Percentiles rank a stretch among this genome's conserved stretches.
Evolutionary conservation across 2,329 filamentous ascomycete genomes (phyloP).

Genomic region (Macroventuria anomochaeta): DNA sequence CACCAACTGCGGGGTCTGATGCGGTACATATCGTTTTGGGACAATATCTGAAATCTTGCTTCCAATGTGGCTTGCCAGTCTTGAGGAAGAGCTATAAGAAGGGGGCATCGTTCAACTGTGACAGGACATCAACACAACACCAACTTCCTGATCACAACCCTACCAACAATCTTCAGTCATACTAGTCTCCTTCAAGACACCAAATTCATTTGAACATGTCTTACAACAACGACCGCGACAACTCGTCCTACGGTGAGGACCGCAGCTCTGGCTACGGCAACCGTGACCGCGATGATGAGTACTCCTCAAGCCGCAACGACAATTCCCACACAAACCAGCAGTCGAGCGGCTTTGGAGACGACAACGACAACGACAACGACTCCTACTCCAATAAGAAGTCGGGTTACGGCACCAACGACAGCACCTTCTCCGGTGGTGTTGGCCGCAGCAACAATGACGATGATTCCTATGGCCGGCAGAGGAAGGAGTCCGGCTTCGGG

Average conservation of each 20-base stretch:
- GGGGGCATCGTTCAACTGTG: neutral
- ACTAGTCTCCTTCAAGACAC: neutral
- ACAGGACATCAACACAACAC: neutral
- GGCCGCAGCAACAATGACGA: slow-evolving; percentile 10
- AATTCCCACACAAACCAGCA: slow-evolving; percentile 16
- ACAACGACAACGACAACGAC: slow-evolving; percentile 10
- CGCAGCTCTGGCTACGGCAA: slow-evolving; percentile 26
- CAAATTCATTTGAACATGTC: slow-evolving; percentile 24
- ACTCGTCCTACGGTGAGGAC: slow-evolving; percentile 23
- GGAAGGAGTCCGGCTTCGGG: slow-evolving; percentile 10
- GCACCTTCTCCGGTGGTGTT: slow-evolving; percentile 5
- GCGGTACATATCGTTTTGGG: neutral
- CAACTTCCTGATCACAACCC: neutral
- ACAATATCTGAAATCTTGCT: neutral
- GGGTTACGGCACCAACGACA: slow-evolving; percentile 6
- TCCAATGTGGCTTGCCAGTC: neutral
- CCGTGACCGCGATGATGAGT: slow-evolving; percentile 20
- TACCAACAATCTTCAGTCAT: neutral
- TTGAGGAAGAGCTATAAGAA: slow-evolving; percentile 5
- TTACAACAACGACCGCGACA: slow-evolving; percentile 35
- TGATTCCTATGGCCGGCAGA: slow-evolving; percentile 1
- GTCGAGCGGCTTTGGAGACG: slow-evolving; percentile 4
- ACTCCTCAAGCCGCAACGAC: slow-evolving; percentile 24
- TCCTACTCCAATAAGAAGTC: slow-evolving; percentile 11
- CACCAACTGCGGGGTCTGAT: slow-evolving; percentile 19